phyloP scores from a whole-genome alignment of 306 rosid genomes.

The Medicago lupulina region DNA sequence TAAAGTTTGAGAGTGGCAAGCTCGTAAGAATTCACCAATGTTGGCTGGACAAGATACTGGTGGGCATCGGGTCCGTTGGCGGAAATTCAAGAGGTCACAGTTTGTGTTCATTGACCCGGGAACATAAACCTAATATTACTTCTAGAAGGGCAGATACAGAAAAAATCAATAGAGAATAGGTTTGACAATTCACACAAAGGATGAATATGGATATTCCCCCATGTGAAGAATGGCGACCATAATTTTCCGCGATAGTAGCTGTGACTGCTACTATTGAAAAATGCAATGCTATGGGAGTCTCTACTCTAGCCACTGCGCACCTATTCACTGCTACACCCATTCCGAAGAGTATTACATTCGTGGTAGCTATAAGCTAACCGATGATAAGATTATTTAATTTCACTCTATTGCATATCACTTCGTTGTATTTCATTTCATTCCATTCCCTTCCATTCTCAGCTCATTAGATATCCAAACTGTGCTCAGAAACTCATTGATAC shows the following conservation, averaged over 20 bases:
- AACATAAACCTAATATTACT: constrained; percentile 4
- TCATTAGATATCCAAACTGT: background rate
- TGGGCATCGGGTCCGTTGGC: background rate
- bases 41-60: background rate
- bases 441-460: background rate
- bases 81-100: background rate
- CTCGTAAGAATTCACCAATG: background rate
- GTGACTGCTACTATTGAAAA: background rate
- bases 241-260: background rate
- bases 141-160: background rate
- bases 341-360: background rate
- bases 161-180: background rate
- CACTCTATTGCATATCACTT: background rate
- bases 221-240: background rate
- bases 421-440: background rate
- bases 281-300: background rate
- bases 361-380: background rate
- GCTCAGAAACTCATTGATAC: constrained; percentile 6
- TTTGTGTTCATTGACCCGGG: background rate
- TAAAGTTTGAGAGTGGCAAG: background rate
- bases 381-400: background rate
- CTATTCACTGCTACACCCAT: background rate
- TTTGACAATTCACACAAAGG: background rate
- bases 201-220: background rate
- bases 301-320: background rate